A percentile compares a stretch with the other conserved stretches of the same genome.
Evolutionary conservation across 2,329 filamentous ascomycete genomes (phyloP).

Genomic region (Arthrobotrys entomopaga): DNA sequence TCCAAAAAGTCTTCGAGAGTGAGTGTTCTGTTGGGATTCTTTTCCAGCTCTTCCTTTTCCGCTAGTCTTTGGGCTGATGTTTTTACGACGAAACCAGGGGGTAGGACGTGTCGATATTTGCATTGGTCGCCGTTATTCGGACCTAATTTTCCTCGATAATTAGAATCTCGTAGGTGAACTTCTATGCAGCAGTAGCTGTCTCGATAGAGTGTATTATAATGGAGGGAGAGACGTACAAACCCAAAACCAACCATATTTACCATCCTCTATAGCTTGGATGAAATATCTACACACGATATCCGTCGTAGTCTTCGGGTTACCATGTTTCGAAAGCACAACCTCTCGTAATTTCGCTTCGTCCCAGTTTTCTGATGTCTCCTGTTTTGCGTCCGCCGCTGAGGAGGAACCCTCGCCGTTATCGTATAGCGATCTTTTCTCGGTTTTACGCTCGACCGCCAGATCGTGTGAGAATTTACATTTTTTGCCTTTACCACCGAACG

Average conservation of each 20-base stretch:
- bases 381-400: slow-evolving; percentile 78
- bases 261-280: slow-evolving; percentile 95
- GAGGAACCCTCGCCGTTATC: slow-evolving; percentile 81
- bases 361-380: slow-evolving; percentile 95
- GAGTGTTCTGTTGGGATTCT: slow-evolving; percentile 90
- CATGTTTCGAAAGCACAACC: slow-evolving; percentile 94
- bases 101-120: slow-evolving; percentile 97
- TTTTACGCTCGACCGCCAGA: slow-evolving; percentile 85
- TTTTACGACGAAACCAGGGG: slow-evolving; percentile 96
- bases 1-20: slow-evolving; percentile 98
- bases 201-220: background rate
- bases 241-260: slow-evolving; percentile 99
- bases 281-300: slow-evolving; percentile 99
- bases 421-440: slow-evolving; percentile 91
- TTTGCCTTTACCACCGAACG: slow-evolving; percentile 64
- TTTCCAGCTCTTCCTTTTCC: slow-evolving; percentile 95
- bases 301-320: slow-evolving; percentile 92
- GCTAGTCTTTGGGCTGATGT: slow-evolving; percentile 96
- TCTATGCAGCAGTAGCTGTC: background rate
- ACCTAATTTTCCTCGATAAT: slow-evolving; percentile 45
- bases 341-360: slow-evolving; percentile 93
- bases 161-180: background rate
- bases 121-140: slow-evolving; percentile 96
- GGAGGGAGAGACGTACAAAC: slow-evolving; percentile 68
- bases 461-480: slow-evolving; percentile 99